Evolutionary conservation across 108 stramenopile genomes (phyloP), one percentile per base, ranked within the genome.

Genomic region (Cyclotella sp.): DNA sequence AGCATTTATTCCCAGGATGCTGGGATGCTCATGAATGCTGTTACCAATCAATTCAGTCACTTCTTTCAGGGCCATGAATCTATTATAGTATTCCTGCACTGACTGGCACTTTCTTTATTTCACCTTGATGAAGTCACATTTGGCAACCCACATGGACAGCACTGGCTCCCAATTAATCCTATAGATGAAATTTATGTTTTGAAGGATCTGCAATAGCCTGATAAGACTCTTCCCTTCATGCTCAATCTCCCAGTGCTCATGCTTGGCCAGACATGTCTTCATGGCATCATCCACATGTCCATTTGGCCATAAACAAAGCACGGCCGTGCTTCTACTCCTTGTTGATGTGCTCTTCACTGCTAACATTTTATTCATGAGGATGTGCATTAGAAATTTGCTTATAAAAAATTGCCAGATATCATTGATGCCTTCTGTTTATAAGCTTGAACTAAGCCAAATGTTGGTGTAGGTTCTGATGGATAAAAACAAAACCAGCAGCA

Each of bases 171-270:
- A 9, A 57, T 57, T n/a, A 9, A 9, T 57, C 55, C 21, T 13
- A 22, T 57, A 57, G 19, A n/a, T 57, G 55, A 57, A 57, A n/a
- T 57, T 57, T 9, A 57, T 19, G 19, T 19, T 57, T 22, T 57
- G 15, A 9, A 57, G 55, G 19, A 57, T 57, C 21, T 57, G 12
- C 9, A 9, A 22, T 21, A 57, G 19, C 19, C 9, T 57, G 19
- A 57, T n/a, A n/a, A 57, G 9, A n/a, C 19, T n/a, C 55, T 57
- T 57, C 19, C 19, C 55, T 57, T 57, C 16, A 57, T 57, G 12
- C 9, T 9, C 12, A 9, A 16, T 11, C 19, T 21, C 55, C 9
- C 12, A 57, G 19, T 57, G 9, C 9, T 9, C 9, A 19, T 57
- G 19, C 19, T 57, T n/a, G 16, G 9, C 21, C 19, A 57, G 19